Conservation (phyloP, 2,329 filamentous ascomycete genomes). For the Trichocomaceae sp. region DNA sequence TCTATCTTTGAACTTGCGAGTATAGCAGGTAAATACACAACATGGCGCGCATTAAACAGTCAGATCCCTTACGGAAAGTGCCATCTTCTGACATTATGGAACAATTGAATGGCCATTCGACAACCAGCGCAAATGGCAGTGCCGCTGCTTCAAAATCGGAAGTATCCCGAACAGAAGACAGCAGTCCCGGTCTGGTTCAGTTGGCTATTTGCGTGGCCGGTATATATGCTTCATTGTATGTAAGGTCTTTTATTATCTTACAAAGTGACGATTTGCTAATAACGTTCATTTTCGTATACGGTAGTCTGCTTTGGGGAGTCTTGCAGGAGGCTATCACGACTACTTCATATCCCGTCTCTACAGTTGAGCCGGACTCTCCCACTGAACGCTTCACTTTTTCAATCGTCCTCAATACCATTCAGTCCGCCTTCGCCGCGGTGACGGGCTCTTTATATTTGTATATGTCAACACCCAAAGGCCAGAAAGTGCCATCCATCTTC, state of each 20-base stretch:
- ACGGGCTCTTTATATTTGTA: slow-evolving; percentile 77
- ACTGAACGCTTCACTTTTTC: slow-evolving; percentile 81
- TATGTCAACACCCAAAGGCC: slow-evolving; percentile 52
- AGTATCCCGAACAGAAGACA: slow-evolving; percentile 13
- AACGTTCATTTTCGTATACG: slow-evolving; percentile 3
- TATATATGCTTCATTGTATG: slow-evolving; percentile 93
- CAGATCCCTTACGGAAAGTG: slow-evolving; percentile 57
- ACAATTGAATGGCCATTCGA: slow-evolving; percentile 17
- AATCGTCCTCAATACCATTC: slow-evolving; percentile 92
- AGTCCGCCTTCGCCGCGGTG: slow-evolving; percentile 79
- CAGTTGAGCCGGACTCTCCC: slow-evolving; percentile 35
- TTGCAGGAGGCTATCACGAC: slow-evolving; percentile 97
- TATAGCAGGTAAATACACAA: not conserved
- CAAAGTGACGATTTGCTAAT: not conserved
- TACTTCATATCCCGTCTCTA: slow-evolving; percentile 65
- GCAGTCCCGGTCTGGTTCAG: slow-evolving; percentile 58
- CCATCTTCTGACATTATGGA: slow-evolving; percentile 60
- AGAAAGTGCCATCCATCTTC: slow-evolving; percentile 54
- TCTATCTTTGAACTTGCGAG: not conserved
- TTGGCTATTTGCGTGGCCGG: slow-evolving; percentile 82
- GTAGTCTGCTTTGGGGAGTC: slow-evolving; percentile 85
- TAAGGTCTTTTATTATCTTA: slow-evolving; percentile 37
- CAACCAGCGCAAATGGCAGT: slow-evolving; percentile 25
- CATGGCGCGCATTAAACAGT: slow-evolving; percentile 69
- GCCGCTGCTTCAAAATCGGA: slow-evolving; percentile 11